These are phyloP conservation scores for Dinochytrium kinnereticum DNA, from an alignment of 371 early-diverging fungal species.

Conservation along the genomic window DNA sequence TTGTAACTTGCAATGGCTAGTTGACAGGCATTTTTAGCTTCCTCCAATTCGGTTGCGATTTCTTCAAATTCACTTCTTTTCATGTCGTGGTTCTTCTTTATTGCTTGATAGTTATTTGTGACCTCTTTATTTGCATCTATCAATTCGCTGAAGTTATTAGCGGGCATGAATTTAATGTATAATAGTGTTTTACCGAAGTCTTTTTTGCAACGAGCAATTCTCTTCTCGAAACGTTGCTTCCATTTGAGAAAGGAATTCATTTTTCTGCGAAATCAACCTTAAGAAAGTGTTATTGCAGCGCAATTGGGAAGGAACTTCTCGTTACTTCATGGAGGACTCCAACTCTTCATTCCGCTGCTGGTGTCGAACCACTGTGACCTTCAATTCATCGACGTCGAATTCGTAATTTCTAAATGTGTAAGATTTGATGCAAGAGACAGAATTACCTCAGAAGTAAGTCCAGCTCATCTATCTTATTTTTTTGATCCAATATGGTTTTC, in stretches of 20 bases:
- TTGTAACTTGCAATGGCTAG: constrained; percentile 53
- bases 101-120: constrained; percentile 50
- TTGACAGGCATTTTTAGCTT: constrained; percentile 58
- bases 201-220: constrained; percentile 51
- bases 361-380: constrained; percentile 42
- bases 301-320: neutral
- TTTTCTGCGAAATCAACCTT: constrained; percentile 34
- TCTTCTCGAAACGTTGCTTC: constrained; percentile 49
- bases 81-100: constrained; percentile 59
- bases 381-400: constrained; percentile 51
- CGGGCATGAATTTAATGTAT: neutral
- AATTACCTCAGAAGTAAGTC: constrained; percentile 7
- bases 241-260: constrained; percentile 42
- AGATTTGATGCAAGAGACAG: neutral
- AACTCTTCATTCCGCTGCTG: constrained; percentile 40
- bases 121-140: constrained; percentile 57
- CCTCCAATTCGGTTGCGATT: constrained; percentile 53
- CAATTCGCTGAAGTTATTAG: constrained; percentile 47
- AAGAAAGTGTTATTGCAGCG: neutral
- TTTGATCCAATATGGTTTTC: constrained; percentile 32
- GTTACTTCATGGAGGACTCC: constrained; percentile 42
- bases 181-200: constrained; percentile 37
- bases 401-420: constrained; percentile 33
- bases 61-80: constrained; percentile 54
- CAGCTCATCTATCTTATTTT: constrained; percentile 24